Evolutionary conservation across 345 rosid genomes (phyloP).

Genomic region (Abelmoschus esculentus): DNA sequence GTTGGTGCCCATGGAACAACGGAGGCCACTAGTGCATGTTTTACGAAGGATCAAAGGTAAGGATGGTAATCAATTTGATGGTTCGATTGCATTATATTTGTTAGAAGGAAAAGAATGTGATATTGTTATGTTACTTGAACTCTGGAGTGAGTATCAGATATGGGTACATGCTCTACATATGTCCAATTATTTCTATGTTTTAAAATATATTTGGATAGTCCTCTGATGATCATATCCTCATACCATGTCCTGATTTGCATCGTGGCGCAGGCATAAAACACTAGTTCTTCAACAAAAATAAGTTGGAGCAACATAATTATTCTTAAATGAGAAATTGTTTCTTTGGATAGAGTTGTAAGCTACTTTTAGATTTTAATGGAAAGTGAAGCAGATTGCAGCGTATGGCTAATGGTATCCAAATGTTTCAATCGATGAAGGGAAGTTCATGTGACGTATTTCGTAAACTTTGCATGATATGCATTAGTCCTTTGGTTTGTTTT

Average conservation of each 20-base stretch:
- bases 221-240: not conserved
- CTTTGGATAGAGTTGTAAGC: too few relatives aligned
- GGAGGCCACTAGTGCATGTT: slow-evolving; percentile 65
- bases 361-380: not conserved
- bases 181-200: not conserved
- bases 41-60: slow-evolving; percentile 79
- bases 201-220: not conserved
- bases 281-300: not conserved
- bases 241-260: not conserved
- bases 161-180: not conserved
- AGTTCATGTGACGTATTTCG: not conserved
- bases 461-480: slow-evolving; percentile 1
- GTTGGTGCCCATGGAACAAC: slow-evolving; percentile 62
- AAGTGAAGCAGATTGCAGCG: too few relatives aligned
- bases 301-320: not conserved
- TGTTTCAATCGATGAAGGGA: not conserved
- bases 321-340: too few relatives aligned
- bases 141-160: not conserved
- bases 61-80: not conserved
- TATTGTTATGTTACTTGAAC: not conserved
- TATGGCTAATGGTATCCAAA: not conserved
- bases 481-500: slow-evolving; percentile 3
- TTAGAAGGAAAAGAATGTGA: not conserved
- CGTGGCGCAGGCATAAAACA: not conserved
- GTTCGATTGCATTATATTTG: not conserved